These are phyloP conservation scores for Elongisporangium anandrum DNA, from an alignment of 352 stramenopile species.

Conservation along the genomic window DNA sequence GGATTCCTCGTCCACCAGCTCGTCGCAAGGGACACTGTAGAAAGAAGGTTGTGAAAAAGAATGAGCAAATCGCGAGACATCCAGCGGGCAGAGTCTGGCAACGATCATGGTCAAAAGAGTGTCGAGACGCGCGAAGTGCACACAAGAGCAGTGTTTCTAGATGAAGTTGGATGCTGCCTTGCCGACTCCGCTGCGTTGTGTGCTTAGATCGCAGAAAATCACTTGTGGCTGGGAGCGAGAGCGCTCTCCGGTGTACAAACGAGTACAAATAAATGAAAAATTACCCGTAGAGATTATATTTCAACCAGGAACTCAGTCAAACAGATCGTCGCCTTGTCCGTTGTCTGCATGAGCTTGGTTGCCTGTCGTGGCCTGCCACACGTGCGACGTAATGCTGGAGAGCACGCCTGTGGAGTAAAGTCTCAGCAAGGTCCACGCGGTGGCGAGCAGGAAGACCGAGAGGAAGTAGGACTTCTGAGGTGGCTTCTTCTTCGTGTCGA, in stretches of 20 bases:
- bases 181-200: background rate
- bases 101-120: background rate
- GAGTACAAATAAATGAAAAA: slow-evolving; percentile 4
- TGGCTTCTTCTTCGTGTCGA: slow-evolving; percentile 20
- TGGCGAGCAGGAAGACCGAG: slow-evolving; percentile 51
- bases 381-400: background rate
- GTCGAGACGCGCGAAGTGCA: background rate
- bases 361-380: background rate
- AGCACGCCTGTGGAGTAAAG: slow-evolving; percentile 71
- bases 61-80: background rate
- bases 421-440: slow-evolving; percentile 59
- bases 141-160: background rate
- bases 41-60: background rate
- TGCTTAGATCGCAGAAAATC: background rate
- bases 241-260: slow-evolving; percentile 1
- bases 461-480: slow-evolving; percentile 43
- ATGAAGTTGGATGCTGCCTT: background rate
- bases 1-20: slow-evolving; percentile 28
- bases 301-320: background rate
- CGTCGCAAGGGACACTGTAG: slow-evolving; percentile 12
- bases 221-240: background rate
- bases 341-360: background rate
- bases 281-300: background rate
- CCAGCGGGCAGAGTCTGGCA: background rate
- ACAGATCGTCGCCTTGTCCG: background rate